These are phyloP conservation scores for Hericium erinaceus DNA, from an alignment of 768 basidiomycete species.

Conservation along the genomic window DNA sequence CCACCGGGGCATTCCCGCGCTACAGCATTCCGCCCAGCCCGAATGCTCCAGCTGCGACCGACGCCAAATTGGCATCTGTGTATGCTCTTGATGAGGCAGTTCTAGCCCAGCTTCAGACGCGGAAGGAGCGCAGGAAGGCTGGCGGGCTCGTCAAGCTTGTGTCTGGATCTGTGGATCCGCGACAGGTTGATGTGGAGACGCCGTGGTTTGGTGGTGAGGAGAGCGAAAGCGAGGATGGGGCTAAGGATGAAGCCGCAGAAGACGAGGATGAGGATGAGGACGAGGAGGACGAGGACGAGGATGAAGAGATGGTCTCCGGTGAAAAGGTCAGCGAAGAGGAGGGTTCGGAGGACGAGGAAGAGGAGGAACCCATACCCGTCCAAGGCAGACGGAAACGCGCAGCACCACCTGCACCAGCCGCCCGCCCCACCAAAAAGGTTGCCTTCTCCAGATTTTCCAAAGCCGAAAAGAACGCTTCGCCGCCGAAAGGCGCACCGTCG, in stretches of 20 bases:
- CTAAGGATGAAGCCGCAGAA: constrained; percentile 26
- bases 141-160: constrained; percentile 40
- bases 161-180: constrained; percentile 28
- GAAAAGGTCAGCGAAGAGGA: constrained; percentile 30
- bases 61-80: constrained; percentile 21
- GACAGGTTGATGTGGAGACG: constrained; percentile 32
- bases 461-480: no score
- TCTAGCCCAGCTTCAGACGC: constrained; percentile 36
- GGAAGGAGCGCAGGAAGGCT: constrained; percentile 61
- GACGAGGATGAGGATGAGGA: constrained; percentile 18
- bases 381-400: constrained; percentile 25
- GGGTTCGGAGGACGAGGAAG: constrained; percentile 21
- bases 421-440: constrained; percentile 26
- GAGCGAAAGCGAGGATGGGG: constrained; percentile 18
- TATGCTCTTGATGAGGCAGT: constrained; percentile 42
- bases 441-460: constrained; percentile 13
- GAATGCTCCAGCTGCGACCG: constrained; percentile 4
- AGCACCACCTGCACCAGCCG: constrained; percentile 1
- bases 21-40: constrained; percentile 49
- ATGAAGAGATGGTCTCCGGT: constrained; percentile 28
- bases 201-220: constrained; percentile 28
- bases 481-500: not conserved
- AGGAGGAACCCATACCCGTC: constrained; percentile 23
- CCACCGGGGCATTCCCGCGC: constrained; percentile 57
- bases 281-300: constrained; percentile 25